phyloP scores from a whole-genome alignment of 2,329 filamentous ascomycete genomes.

The Capronia americana region DNA sequence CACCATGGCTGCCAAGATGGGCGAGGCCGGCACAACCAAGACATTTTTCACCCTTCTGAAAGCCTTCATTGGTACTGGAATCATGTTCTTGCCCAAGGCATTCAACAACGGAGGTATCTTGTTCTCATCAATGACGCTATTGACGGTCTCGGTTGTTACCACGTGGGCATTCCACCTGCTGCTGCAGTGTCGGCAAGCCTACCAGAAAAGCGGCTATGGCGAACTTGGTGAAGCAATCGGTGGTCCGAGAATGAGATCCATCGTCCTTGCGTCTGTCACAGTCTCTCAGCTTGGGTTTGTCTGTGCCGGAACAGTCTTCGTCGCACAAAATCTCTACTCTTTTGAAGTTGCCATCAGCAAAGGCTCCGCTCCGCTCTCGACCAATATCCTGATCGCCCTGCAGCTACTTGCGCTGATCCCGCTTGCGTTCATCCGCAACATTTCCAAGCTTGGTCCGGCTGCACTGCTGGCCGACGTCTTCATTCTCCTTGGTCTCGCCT shows the following conservation, averaged over 20 bases:
- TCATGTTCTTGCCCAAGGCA: conserved; percentile 81
- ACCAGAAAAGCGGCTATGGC: conserved; percentile 72
- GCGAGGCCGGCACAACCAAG: conserved; percentile 71
- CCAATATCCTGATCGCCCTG: conserved; percentile 67
- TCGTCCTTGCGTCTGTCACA: conserved; percentile 73
- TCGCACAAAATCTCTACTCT: conserved; percentile 73
- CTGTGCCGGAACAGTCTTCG: conserved; percentile 78
- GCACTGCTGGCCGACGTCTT: conserved; percentile 74
- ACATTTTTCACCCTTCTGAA: conserved; percentile 81
- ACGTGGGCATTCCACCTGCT: conserved; percentile 75
- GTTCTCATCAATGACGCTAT: conserved; percentile 73
- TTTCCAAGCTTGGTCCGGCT: conserved; percentile 73
- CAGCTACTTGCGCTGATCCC: conserved; percentile 71
- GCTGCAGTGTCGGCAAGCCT: conserved; percentile 67
- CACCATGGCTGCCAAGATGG: conserved; percentile 47
- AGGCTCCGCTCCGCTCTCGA: conserved; percentile 56
- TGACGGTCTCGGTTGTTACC: conserved; percentile 69
- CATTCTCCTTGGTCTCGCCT: conserved; percentile 72
- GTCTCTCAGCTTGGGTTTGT: conserved; percentile 80
- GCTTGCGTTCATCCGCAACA: conserved; percentile 73
- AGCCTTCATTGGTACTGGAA: conserved; percentile 79
- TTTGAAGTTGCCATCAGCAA: conserved; percentile 69
- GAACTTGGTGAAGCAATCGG: conserved; percentile 72
- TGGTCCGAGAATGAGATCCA: conserved; percentile 65
- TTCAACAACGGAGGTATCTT: conserved; percentile 79